These are phyloP conservation scores for Fraxinus americana DNA, from an alignment of 257 asterid species.

Conservation along the genomic window DNA sequence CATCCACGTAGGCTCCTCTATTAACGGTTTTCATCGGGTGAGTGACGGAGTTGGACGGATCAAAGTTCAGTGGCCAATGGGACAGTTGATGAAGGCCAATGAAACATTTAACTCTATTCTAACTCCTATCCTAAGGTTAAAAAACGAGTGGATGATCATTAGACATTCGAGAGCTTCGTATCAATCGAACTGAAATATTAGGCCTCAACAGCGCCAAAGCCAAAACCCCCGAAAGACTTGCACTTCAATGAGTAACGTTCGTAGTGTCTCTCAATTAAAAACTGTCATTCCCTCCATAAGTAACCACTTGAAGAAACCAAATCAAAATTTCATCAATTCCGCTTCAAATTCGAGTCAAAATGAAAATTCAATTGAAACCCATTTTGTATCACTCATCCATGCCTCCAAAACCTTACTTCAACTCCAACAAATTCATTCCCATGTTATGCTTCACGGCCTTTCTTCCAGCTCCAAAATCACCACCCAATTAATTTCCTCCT, in stretches of 20 bases:
- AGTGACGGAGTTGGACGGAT: too few species aligned
- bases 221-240: background rate
- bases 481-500: constrained; percentile 43
- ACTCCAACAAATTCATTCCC: constrained; percentile 39
- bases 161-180: background rate
- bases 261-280: background rate
- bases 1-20: too few species aligned
- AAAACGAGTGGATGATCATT: background rate
- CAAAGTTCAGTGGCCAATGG: too few species aligned
- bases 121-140: too few species aligned
- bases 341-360: background rate
- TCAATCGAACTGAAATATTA: background rate
- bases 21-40: too few species aligned
- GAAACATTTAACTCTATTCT: too few species aligned
- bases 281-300: background rate
- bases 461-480: constrained; percentile 26
- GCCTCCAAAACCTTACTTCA: constrained; percentile 25
- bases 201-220: background rate
- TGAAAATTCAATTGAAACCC: constrained; percentile 24
- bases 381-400: constrained; percentile 41
- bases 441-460: constrained; percentile 14
- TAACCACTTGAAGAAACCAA: background rate
- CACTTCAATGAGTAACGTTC: background rate
- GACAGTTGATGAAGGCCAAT: too few species aligned
- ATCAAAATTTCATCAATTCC: background rate